These are phyloP conservation scores for Cephalotrichum gorgonifer DNA, from an alignment of 2,329 filamentous ascomycete genomes.

Conservation along the genomic window DNA sequence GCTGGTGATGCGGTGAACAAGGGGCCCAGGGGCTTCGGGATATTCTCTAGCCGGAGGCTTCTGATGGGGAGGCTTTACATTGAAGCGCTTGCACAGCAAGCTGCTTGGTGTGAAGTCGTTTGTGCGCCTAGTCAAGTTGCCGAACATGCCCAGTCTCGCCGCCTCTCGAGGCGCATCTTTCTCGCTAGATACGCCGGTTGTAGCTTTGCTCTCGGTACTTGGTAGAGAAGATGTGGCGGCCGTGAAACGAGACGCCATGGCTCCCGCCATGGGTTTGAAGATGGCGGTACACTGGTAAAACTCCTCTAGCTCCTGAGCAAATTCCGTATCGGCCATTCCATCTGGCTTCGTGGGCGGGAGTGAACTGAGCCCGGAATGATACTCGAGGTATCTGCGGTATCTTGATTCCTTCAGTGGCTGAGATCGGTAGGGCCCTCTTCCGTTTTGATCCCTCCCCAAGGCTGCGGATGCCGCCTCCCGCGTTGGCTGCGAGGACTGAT, in stretches of 20 bases:
- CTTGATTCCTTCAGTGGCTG: slow-evolving; percentile 69
- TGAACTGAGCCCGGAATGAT: slow-evolving; percentile 17
- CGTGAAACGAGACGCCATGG: slow-evolving; percentile 92
- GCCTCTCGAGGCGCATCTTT: slow-evolving; percentile 73
- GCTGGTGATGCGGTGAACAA: not conserved
- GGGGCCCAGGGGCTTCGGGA: not conserved
- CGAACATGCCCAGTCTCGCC: slow-evolving; percentile 87
- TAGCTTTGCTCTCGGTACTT: slow-evolving; percentile 11
- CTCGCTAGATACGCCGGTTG: slow-evolving; percentile 1
- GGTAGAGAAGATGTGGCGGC: slow-evolving; percentile 44
- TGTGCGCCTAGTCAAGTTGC: slow-evolving; percentile 20
- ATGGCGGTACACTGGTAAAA: slow-evolving; percentile 58
- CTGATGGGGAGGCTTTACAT: slow-evolving; percentile 57
- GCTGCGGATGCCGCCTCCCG: slow-evolving; percentile 59
- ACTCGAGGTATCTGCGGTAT: slow-evolving; percentile 72
- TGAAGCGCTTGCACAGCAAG: slow-evolving; percentile 89
- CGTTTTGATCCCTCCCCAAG: slow-evolving; percentile 51
- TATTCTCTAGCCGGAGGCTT: not conserved
- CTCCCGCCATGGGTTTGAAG: slow-evolving; percentile 83
- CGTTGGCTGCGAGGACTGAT: slow-evolving; percentile 35
- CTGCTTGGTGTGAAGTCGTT: slow-evolving; percentile 33
- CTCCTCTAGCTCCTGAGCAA: slow-evolving; percentile 67
- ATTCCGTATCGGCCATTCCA: slow-evolving; percentile 47
- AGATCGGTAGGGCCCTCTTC: slow-evolving; percentile 73
- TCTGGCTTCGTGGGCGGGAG: slow-evolving; percentile 31